These are phyloP conservation scores for Hemisphaericaspora xylanilytica DNA, from an alignment of 1,139 yeast species.

Conservation along the genomic window DNA sequence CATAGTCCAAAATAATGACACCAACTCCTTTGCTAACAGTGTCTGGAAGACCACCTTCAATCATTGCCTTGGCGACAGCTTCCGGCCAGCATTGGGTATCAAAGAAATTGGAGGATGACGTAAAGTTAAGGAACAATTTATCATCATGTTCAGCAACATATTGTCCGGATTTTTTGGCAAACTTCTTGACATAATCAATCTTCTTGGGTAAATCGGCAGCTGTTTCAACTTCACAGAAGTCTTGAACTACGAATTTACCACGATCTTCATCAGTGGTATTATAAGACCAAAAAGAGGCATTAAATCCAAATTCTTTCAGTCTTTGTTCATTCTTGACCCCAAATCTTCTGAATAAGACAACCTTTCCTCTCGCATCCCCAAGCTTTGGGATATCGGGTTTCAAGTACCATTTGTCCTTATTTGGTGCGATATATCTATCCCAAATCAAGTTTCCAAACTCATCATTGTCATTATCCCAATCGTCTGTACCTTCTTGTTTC, in stretches of 20 bases:
- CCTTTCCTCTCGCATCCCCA: constrained; percentile 67
- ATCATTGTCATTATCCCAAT: constrained; percentile 60
- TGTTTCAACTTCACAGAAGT: constrained; percentile 63
- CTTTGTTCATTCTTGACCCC: constrained; percentile 52
- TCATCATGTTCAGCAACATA: constrained; percentile 50
- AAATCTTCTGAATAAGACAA: constrained; percentile 66
- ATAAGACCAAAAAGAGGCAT: constrained; percentile 67
- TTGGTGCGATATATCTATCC: constrained; percentile 53
- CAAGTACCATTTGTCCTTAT: constrained; percentile 62
- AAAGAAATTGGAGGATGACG: constrained; percentile 73
- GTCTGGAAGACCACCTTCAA: constrained; percentile 46
- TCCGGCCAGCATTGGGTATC: constrained; percentile 76
- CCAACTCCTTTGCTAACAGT: constrained; percentile 52
- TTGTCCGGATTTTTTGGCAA: constrained; percentile 52
- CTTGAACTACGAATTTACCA: constrained; percentile 66
- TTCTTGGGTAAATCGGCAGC: constrained; percentile 57
- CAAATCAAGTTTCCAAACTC: constrained; percentile 67
- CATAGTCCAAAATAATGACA: constrained; percentile 68
- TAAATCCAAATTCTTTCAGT: constrained; percentile 55
- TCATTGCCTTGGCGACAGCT: constrained; percentile 56
- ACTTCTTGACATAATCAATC: constrained; percentile 54
- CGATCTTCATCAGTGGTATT: constrained; percentile 66
- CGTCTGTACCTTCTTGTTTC: constrained; percentile 71
- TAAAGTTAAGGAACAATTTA: constrained; percentile 68
- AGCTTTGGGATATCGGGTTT: constrained; percentile 54